Evolutionary conservation across 768 basidiomycete species (phyloP).

Genomic region (Leccinum disarticulatum): DNA sequence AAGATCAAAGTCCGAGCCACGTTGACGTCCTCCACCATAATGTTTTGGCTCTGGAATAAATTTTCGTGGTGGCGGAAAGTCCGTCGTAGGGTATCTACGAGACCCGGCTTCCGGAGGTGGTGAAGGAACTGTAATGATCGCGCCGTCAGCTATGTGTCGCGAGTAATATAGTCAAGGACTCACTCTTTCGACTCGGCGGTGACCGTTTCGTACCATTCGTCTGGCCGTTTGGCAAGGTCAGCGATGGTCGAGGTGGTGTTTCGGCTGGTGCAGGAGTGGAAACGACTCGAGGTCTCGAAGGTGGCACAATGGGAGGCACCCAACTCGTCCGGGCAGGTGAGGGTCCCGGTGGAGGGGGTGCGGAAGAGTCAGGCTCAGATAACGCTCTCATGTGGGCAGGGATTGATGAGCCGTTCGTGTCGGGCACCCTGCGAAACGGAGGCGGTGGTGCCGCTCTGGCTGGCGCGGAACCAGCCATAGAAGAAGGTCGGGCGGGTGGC

Average conservation of each 20-base stretch:
- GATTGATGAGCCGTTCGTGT: constrained; percentile 29
- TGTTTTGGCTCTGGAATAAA: constrained; percentile 50
- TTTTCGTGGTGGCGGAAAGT: constrained; percentile 75
- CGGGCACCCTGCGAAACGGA: constrained; percentile 39
- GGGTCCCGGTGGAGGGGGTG: constrained; percentile 32
- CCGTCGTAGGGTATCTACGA: constrained; percentile 73
- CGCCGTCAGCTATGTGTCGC: constrained; percentile 9
- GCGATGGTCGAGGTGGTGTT: constrained; percentile 13
- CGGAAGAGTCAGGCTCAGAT: constrained; percentile 43
- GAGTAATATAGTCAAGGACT: constrained; percentile 16
- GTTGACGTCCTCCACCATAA: constrained; percentile 65
- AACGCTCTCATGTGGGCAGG: constrained; percentile 42
- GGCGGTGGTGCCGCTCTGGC: constrained; percentile 39
- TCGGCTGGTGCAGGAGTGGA: constrained; percentile 27
- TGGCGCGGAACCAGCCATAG: constrained; percentile 25
- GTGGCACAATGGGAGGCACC: constrained; percentile 15
- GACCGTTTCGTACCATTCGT: constrained; percentile 34
- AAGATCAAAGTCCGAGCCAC: constrained; percentile 73
- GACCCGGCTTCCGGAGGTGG: constrained; percentile 64
- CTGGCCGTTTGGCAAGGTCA: constrained; percentile 17
- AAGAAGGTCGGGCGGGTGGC: constrained; percentile 45
- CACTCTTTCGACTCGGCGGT: constrained; percentile 50
- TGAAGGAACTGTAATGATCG: constrained; percentile 43
- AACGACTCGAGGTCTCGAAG: constrained; percentile 23
- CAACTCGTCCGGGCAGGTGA: constrained; percentile 28